phyloP scores from a whole-genome alignment of 2,329 filamentous ascomycete genomes.

The Chalaropsis ovoidea region DNA sequence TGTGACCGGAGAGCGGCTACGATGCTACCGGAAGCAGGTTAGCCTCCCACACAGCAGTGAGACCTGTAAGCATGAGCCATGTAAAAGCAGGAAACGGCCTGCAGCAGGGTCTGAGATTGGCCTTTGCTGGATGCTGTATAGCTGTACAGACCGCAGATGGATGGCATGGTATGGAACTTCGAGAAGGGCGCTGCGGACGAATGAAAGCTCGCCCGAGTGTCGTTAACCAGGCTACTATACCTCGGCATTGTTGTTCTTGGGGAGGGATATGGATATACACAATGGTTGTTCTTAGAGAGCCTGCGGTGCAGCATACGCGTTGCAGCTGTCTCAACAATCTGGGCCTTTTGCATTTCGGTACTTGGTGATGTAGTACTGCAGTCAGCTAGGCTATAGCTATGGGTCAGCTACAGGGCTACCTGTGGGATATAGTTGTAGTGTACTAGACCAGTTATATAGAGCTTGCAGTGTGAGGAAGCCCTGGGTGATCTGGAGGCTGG shows the following conservation, averaged over 20 bases:
- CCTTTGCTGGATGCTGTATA: neutral
- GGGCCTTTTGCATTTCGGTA: neutral
- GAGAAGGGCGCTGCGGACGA: conserved; percentile 1
- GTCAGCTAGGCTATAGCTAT: neutral
- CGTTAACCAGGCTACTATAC: too few species aligned
- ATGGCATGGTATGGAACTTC: neutral
- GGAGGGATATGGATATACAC: neutral
- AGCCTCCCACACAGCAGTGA: neutral
- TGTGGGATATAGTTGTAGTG: too few species aligned
- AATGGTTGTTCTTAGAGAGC: neutral
- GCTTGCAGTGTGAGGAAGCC: too few species aligned
- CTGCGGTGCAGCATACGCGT: neutral
- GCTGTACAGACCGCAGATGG: neutral
- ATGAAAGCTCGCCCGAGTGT: neutral
- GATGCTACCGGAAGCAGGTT: neutral
- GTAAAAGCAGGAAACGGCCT: neutral
- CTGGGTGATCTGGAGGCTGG: too few species aligned
- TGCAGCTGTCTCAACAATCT: neutral
- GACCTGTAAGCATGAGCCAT: neutral
- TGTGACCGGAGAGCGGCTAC: neutral
- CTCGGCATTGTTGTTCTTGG: neutral
- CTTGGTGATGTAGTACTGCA: neutral
- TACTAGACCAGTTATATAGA: too few species aligned
- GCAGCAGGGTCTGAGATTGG: neutral
- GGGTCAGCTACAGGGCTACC: too few species aligned